Evolutionary conservation across 345 rosid genomes (phyloP).

Genomic region (Citrus sp.): DNA sequence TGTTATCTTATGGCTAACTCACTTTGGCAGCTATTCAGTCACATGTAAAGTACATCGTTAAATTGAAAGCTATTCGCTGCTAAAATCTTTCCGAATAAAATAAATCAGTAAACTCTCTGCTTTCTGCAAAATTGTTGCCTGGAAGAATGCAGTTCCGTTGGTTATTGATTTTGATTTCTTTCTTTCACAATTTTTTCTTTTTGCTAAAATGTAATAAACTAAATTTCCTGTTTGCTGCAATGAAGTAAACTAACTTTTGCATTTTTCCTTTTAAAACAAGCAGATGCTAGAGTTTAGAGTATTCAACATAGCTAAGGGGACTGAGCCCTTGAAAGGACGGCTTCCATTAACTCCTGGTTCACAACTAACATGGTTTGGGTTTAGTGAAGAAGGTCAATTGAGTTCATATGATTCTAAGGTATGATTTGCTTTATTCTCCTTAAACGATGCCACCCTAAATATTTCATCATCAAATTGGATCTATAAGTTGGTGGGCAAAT

Average conservation of each 20-base stretch:
- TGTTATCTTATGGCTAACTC: background rate
- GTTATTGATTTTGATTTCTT: background rate
- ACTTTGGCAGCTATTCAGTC: background rate
- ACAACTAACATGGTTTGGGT: slow-evolving; percentile 76
- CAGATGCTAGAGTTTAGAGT: slow-evolving; percentile 80
- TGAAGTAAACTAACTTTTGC: background rate
- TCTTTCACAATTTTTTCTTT: background rate
- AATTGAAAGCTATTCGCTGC: background rate
- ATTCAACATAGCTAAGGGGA: slow-evolving; percentile 55
- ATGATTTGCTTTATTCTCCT: slow-evolving; percentile 8
- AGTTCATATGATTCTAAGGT: slow-evolving; percentile 92
- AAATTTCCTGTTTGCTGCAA: background rate
- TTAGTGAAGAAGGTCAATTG: slow-evolving; percentile 84
- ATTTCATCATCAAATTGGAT: background rate
- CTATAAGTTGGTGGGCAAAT: background rate
- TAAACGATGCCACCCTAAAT: background rate
- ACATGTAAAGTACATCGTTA: background rate
- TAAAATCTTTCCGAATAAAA: background rate
- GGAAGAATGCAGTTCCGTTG: background rate
- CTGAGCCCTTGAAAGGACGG: slow-evolving; percentile 56
- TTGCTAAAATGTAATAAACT: background rate
- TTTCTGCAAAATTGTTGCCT: background rate
- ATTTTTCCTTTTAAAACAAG: slow-evolving; percentile 18
- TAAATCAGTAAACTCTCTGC: background rate
- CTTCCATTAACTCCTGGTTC: slow-evolving; percentile 89